Percentiles rank a stretch among this genome's conserved stretches.
Evolutionary conservation across 2,329 filamentous ascomycete genomes (phyloP).

Genomic region (Chrysoporthe cubensis): DNA sequence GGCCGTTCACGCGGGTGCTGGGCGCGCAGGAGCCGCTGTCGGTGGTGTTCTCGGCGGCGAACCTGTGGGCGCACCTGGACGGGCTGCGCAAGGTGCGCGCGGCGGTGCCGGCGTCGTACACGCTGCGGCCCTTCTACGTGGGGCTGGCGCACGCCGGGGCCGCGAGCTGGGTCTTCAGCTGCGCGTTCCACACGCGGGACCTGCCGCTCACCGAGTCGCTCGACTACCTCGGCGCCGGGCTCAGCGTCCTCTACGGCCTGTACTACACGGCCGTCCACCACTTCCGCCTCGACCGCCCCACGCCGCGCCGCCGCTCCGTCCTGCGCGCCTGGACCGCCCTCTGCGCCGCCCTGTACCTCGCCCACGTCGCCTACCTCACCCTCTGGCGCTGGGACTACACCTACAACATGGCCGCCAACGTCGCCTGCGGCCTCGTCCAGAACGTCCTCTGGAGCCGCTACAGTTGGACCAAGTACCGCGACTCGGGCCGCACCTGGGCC

Average conservation of each 20-base stretch:
- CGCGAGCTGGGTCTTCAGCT: slow-evolving; percentile 83
- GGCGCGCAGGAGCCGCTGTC: slow-evolving; percentile 95
- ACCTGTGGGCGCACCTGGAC: slow-evolving; percentile 81
- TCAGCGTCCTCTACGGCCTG: slow-evolving; percentile 85
- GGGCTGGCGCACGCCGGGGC: slow-evolving; percentile 80
- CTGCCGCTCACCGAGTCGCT: slow-evolving; percentile 85
- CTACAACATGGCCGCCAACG: slow-evolving; percentile 97
- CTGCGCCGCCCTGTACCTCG: slow-evolving; percentile 71
- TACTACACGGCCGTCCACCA: slow-evolving; percentile 84
- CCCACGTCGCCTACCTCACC: slow-evolving; percentile 83
- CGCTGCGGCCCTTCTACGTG: slow-evolving; percentile 80
- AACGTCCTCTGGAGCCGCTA: slow-evolving; percentile 88
- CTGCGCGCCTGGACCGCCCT: slow-evolving; percentile 76
- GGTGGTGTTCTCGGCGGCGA: slow-evolving; percentile 90
- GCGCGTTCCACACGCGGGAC: slow-evolving; percentile 91
- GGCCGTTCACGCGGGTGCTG: slow-evolving; percentile 89
- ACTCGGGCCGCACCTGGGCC: slow-evolving; percentile 76
- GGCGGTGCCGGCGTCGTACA: slow-evolving; percentile 72
- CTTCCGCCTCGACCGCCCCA: slow-evolving; percentile 73
- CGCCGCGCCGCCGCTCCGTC: slow-evolving; percentile 48
- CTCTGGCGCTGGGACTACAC: slow-evolving; percentile 91
- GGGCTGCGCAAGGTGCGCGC: slow-evolving; percentile 74
- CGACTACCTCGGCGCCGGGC: slow-evolving; percentile 94
- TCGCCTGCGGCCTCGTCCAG: slow-evolving; percentile 76
- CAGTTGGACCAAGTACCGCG: slow-evolving; percentile 73